These are phyloP conservation scores for Chaetomium fimeti DNA, from an alignment of 495 filamentous ascomycete genomes.

Conservation along the genomic window DNA sequence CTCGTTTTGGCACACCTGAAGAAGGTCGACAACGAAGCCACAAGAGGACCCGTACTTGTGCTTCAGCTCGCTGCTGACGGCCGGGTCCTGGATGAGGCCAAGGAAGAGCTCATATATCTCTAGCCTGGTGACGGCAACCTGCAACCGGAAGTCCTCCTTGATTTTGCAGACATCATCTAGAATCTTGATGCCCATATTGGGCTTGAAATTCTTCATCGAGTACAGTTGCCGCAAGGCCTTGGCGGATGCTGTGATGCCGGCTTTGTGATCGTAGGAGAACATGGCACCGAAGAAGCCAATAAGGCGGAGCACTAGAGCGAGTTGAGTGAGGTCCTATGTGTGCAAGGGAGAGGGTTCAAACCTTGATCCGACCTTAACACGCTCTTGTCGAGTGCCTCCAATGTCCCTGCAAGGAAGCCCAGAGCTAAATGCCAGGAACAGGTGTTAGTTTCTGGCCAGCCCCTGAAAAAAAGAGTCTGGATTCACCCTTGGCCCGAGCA, in stretches of 20 bases:
- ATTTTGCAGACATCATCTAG: slow-evolving; percentile 44
- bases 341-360: not conserved
- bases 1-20: slow-evolving; percentile 48
- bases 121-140: slow-evolving; percentile 45
- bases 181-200: slow-evolving; percentile 43
- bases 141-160: slow-evolving; percentile 50
- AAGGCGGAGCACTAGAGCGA: slow-evolving; percentile 35
- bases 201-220: slow-evolving; percentile 48
- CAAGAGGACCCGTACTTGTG: slow-evolving; percentile 40
- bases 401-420: slow-evolving; percentile 47
- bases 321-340: not conserved
- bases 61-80: slow-evolving; percentile 43
- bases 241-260: slow-evolving; percentile 48
- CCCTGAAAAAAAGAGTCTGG: not conserved
- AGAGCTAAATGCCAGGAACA: slow-evolving; percentile 31
- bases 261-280: slow-evolving; percentile 52
- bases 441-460: slow-evolving; percentile 5
- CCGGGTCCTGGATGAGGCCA: slow-evolving; percentile 37
- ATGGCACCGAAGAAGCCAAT: slow-evolving; percentile 51
- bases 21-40: slow-evolving; percentile 42
- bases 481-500: slow-evolving; percentile 40
- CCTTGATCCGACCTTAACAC: slow-evolving; percentile 43
- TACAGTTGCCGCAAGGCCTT: slow-evolving; percentile 47
- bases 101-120: slow-evolving; percentile 50
- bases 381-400: slow-evolving; percentile 41